Percentiles rank a stretch among this genome's conserved stretches.
These are phyloP conservation scores for Rhynchospora tenuis DNA, from an alignment of 176 grass and related monocot genomes.

Conservation along the genomic window DNA sequence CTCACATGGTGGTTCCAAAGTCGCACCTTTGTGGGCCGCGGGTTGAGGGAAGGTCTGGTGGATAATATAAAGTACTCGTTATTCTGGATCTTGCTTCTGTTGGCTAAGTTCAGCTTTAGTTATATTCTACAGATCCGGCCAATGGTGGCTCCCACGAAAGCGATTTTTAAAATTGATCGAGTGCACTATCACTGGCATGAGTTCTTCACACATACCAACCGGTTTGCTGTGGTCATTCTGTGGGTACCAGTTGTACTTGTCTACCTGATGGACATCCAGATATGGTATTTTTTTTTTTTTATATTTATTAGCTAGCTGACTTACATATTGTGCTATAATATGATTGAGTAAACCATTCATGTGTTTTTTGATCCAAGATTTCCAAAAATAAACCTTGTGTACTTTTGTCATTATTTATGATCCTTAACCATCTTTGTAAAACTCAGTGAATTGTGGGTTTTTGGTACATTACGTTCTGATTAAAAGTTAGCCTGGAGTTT, in stretches of 20 bases:
- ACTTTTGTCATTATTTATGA: neutral
- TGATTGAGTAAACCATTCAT: neutral
- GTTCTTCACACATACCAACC: slow-evolving; percentile 74
- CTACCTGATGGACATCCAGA: slow-evolving; percentile 97
- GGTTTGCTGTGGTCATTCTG: slow-evolving; percentile 62
- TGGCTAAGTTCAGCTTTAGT: slow-evolving; percentile 76
- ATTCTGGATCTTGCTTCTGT: slow-evolving; percentile 76
- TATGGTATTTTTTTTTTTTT: slow-evolving; percentile 46
- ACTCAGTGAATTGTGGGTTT: neutral
- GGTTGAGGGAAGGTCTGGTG: slow-evolving; percentile 72
- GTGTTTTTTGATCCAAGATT: neutral
- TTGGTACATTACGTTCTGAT: neutral
- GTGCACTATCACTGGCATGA: slow-evolving; percentile 77
- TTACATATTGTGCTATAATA: neutral
- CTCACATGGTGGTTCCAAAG: slow-evolving; percentile 96
- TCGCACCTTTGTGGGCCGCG: slow-evolving; percentile 84
- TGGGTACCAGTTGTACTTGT: slow-evolving; percentile 87
- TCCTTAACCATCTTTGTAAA: neutral
- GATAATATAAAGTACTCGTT: slow-evolving; percentile 74
- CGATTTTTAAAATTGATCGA: slow-evolving; percentile 44
- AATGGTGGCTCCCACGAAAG: slow-evolving; percentile 72
- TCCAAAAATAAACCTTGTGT: neutral
- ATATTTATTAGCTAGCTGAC: neutral
- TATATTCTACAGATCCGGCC: slow-evolving; percentile 92
- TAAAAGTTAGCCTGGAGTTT: neutral